Evolutionary conservation across 2,329 filamentous ascomycete species (phyloP).

Genomic region (Exophiala xenobiotica): DNA sequence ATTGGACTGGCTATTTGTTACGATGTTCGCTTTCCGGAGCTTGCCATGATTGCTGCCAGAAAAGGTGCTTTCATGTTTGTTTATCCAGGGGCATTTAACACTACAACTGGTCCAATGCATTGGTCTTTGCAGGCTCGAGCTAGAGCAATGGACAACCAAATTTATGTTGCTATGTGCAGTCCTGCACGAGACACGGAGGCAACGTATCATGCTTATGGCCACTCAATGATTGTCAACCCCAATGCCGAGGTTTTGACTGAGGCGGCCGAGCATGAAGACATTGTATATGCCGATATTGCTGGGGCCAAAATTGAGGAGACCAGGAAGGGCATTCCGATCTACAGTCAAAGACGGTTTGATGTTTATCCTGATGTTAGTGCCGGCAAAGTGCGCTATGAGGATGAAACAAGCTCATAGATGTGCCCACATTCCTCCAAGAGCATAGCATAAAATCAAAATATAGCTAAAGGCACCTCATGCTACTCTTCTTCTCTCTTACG

Average conservation of each 20-base stretch:
- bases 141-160: slow-evolving; percentile 87
- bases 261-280: slow-evolving; percentile 74
- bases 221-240: slow-evolving; percentile 84
- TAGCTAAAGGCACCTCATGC: no score
- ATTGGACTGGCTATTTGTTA: slow-evolving; percentile 94
- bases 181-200: slow-evolving; percentile 77
- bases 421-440: background rate
- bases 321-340: slow-evolving; percentile 79
- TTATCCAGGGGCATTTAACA: slow-evolving; percentile 96
- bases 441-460: background rate
- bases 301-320: slow-evolving; percentile 69
- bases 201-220: slow-evolving; percentile 86
- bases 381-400: slow-evolving; percentile 49
- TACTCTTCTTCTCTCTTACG: no score
- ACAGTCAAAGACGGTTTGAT: slow-evolving; percentile 84
- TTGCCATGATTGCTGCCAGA: slow-evolving; percentile 83
- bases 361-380: slow-evolving; percentile 87
- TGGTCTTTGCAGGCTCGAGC: slow-evolving; percentile 83
- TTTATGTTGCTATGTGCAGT: slow-evolving; percentile 90
- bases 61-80: slow-evolving; percentile 83
- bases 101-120: slow-evolving; percentile 87
- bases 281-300: slow-evolving; percentile 70
- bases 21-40: slow-evolving; percentile 92
- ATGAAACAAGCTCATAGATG: slow-evolving; percentile 23
- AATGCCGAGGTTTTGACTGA: slow-evolving; percentile 79